Conservation (phyloP, 2,329 filamentous ascomycete species). For the Epichloe baconii region DNA sequence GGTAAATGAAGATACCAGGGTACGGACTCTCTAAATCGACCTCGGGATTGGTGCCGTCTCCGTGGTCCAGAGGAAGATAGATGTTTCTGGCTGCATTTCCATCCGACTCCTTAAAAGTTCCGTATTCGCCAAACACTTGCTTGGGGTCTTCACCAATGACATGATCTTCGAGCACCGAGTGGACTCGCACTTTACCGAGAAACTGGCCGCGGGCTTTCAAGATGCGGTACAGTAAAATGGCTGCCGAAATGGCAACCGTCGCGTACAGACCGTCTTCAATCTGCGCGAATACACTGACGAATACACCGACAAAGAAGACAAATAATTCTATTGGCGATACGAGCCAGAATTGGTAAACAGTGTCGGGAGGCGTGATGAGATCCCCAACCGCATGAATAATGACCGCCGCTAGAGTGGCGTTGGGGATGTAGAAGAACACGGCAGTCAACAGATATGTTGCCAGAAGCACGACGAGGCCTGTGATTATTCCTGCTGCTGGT, state of each 20-base stretch:
- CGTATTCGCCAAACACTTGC: conserved; percentile 38
- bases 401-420: conserved; percentile 65
- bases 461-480: conserved; percentile 70
- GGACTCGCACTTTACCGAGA: conserved; percentile 53
- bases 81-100: conserved; percentile 54
- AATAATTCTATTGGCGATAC: conserved; percentile 81
- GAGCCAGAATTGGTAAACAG: conserved; percentile 88
- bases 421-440: conserved; percentile 90
- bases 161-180: conserved; percentile 70
- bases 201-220: conserved; percentile 74
- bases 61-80: conserved; percentile 75
- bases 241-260: conserved; percentile 65
- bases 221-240: conserved; percentile 69
- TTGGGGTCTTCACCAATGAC: conserved; percentile 48
- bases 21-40: conserved; percentile 70
- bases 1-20: conserved; percentile 90
- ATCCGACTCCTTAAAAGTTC: conserved; percentile 34
- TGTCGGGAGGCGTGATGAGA: conserved; percentile 80
- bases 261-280: conserved; percentile 92
- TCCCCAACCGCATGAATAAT: conserved; percentile 95
- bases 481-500: conserved; percentile 81
- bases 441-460: conserved; percentile 80
- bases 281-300: conserved; percentile 74
- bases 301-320: conserved; percentile 86
- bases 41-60: conserved; percentile 82